Percentiles rank a stretch among this genome's conserved stretches.
phyloP scores from a whole-genome alignment of 495 filamentous ascomycete species.

The Penicillium herquei region DNA sequence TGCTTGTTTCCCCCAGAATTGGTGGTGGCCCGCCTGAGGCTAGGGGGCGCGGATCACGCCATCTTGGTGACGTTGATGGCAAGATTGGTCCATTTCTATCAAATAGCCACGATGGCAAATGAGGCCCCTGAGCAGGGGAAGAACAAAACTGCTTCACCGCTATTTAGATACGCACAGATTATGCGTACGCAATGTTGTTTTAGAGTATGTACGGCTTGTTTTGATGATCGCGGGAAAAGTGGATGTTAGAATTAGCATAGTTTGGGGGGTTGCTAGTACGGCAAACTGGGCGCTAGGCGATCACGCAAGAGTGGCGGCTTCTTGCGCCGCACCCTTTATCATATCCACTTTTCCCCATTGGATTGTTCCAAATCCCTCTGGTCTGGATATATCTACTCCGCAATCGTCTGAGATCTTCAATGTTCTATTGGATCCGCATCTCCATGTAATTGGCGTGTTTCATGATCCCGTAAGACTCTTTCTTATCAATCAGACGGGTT shows the following conservation, averaged over 20 bases:
- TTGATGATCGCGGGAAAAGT: slow-evolving; percentile 5
- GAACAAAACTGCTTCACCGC: slow-evolving; percentile 15
- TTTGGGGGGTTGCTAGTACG: no score
- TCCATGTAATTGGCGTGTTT: neutral
- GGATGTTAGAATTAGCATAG: slow-evolving; percentile 24
- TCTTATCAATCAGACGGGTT: neutral
- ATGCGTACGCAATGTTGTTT: neutral
- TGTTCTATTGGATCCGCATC: no score
- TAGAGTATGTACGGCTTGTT: neutral
- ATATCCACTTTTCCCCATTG: neutral
- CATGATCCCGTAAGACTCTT: neutral
- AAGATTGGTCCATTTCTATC: slow-evolving; percentile 18
- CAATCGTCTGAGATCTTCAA: no score
- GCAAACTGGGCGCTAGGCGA: slow-evolving; percentile 12
- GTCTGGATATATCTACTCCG: neutral
- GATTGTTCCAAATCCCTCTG: neutral
- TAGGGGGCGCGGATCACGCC: slow-evolving; percentile 21
- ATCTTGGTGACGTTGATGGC: slow-evolving; percentile 29
- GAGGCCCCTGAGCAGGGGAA: no score
- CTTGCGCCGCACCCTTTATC: slow-evolving; percentile 4
- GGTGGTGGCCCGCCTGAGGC: neutral
- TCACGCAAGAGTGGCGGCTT: slow-evolving; percentile 35
- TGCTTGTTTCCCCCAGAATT: slow-evolving; percentile 3
- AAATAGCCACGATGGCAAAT: slow-evolving; percentile 3
- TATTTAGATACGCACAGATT: neutral